Percentiles rank a stretch among this genome's conserved stretches.
Conservation (phyloP, 768 basidiomycete genomes). For the Leccinum subgranulosum region DNA sequence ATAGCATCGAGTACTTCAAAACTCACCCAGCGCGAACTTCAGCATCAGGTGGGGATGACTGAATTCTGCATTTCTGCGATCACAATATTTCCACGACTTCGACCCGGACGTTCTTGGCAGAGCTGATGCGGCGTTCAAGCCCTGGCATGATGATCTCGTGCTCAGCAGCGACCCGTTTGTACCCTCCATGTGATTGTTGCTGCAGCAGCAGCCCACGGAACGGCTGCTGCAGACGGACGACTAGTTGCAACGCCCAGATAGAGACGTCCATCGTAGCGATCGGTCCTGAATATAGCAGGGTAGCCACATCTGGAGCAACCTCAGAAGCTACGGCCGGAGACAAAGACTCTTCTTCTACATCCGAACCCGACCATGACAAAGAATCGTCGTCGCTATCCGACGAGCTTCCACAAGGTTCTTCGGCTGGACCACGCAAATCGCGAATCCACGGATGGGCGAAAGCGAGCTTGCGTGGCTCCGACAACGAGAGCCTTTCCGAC, state of each 20-base stretch:
- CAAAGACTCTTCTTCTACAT: neutral
- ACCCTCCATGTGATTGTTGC: neutral
- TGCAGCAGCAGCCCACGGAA: conserved; percentile 6
- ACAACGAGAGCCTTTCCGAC: neutral
- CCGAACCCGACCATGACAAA: neutral
- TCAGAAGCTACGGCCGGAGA: neutral
- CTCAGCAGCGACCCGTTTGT: neutral
- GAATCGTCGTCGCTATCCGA: neutral
- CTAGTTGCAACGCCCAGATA: conserved; percentile 1
- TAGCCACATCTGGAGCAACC: neutral
- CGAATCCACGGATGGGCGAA: conserved; percentile 15
- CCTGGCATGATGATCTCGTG: neutral
- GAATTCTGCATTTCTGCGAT: neutral
- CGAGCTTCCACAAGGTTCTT: neutral
- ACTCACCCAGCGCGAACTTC: too few species aligned
- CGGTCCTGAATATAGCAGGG: neutral
- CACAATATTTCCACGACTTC: neutral
- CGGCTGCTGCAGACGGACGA: conserved; percentile 8
- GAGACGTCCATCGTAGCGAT: neutral
- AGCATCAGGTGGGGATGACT: too few species aligned
- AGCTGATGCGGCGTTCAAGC: neutral
- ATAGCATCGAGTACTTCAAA: neutral
- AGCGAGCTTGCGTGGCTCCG: neutral
- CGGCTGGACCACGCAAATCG: neutral
- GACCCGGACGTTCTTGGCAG: neutral